A percentile compares a stretch with the other conserved stretches of the same genome.
These are phyloP conservation scores for Passalora sequoiae DNA, from an alignment of 2,329 filamentous ascomycete genomes.

Conservation along the genomic window DNA sequence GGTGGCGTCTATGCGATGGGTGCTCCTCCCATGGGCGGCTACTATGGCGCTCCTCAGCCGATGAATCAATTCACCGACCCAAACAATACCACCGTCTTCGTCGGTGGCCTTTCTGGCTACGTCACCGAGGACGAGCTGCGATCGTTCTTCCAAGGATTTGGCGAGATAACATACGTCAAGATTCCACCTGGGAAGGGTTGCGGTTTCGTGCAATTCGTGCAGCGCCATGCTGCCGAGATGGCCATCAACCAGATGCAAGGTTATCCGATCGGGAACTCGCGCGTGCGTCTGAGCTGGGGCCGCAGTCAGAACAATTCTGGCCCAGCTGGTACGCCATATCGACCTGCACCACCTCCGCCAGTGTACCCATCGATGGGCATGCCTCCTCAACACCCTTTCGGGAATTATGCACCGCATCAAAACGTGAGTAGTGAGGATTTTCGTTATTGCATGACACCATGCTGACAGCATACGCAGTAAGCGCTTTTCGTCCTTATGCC, in stretches of 20 bases:
- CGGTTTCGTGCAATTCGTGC: constrained; percentile 97
- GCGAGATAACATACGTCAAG: constrained; percentile 99
- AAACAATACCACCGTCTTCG: constrained; percentile 99
- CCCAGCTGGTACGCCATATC: constrained; percentile 89
- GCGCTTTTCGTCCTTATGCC: constrained; percentile 35
- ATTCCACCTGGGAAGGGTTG: constrained; percentile 98
- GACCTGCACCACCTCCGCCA: constrained; percentile 78
- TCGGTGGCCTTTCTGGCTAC: constrained; percentile 93
- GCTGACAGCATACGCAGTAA: constrained; percentile 28
- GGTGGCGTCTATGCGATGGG: constrained; percentile 67
- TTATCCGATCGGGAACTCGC: constrained; percentile 97
- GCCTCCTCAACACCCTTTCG: constrained; percentile 58
- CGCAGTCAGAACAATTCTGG: constrained; percentile 99
- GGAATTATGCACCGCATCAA: constrained; percentile 59
- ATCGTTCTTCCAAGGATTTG: constrained; percentile 99
- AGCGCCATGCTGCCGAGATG: constrained; percentile 98
- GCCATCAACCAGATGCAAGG: constrained; percentile 99
- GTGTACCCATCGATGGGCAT: constrained; percentile 65
- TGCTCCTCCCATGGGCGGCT: constrained; percentile 61
- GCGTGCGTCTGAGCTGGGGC: constrained; percentile 95
- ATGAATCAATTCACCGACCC: constrained; percentile 99
- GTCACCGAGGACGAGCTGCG: constrained; percentile 99
- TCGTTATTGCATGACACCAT: background rate
- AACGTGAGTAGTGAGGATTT: constrained; percentile 45
- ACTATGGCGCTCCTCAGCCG: constrained; percentile 64